Evolutionary conservation across 1,284 basidiomycete genomes (phyloP).

Genomic region (Afroboletus lepidellus): DNA sequence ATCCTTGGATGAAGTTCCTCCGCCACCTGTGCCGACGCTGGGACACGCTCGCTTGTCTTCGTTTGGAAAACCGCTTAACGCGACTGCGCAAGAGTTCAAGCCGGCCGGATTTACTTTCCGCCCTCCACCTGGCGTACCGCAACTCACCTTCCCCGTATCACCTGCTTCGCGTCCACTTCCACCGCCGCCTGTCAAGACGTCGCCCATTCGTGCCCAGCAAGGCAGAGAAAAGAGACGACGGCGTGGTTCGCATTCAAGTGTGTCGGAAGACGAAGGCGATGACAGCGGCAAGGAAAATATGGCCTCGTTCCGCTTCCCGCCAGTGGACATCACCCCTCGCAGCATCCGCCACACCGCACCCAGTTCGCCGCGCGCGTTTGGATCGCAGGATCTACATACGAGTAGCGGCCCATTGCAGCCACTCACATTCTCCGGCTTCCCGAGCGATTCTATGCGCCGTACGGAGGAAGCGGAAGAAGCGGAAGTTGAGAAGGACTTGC

Average conservation of each 20-base stretch:
- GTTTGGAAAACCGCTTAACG: constrained; percentile 66
- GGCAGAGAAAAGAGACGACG: constrained; percentile 77
- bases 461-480: constrained; percentile 14
- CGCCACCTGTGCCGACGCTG: constrained; percentile 38
- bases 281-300: constrained; percentile 49
- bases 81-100: constrained; percentile 76
- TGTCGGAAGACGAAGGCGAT: constrained; percentile 47
- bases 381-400: constrained; percentile 25
- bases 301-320: constrained; percentile 73
- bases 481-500: constrained; percentile 18
- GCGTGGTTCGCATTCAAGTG: constrained; percentile 40
- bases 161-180: constrained; percentile 37
- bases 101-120: constrained; percentile 70
- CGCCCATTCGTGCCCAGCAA: constrained; percentile 43
- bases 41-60: constrained; percentile 61
- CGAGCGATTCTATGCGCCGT: constrained; percentile 31
- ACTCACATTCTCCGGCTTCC: constrained; percentile 63
- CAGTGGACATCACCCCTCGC: constrained; percentile 48
- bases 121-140: constrained; percentile 61
- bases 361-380: constrained; percentile 35
- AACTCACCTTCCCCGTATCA: constrained; percentile 43
- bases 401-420: constrained; percentile 51
- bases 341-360: constrained; percentile 48
- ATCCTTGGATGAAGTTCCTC: constrained; percentile 31
- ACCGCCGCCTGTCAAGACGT: constrained; percentile 28